Percentiles rank a stretch among this genome's conserved stretches.
Evolutionary conservation across 441 rosid species (phyloP).

Genomic region (Flueggea neowawraea): DNA sequence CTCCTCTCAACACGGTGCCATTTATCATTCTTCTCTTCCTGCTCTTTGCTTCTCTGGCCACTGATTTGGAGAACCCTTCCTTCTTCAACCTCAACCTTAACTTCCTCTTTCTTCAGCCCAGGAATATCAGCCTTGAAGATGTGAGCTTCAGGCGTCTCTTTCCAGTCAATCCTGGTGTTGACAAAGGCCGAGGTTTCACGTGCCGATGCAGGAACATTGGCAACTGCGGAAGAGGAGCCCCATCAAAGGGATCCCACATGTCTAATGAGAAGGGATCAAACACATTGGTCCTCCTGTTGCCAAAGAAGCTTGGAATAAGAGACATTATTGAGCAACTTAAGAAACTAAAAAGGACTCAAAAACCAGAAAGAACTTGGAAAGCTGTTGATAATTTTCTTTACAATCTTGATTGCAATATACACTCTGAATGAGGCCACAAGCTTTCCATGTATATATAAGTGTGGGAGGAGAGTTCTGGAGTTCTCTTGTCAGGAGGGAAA

Average conservation of each 20-base stretch:
- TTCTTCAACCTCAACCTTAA: conserved; percentile 34
- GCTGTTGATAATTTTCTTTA: no score
- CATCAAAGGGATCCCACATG: conserved; percentile 29
- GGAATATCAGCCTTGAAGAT: conserved; percentile 41
- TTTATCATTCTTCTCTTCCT: conserved; percentile 31
- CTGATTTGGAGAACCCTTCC: conserved; percentile 32
- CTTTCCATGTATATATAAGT: no score
- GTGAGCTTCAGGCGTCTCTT: conserved; percentile 36
- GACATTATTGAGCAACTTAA: neutral
- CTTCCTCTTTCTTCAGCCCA: conserved; percentile 37
- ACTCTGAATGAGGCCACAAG: no score
- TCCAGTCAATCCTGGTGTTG: conserved; percentile 29
- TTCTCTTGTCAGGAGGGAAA: no score
- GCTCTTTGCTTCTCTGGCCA: conserved; percentile 32
- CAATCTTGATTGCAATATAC: no score
- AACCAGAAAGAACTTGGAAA: no score
- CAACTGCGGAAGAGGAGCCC: conserved; percentile 9
- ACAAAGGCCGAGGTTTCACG: neutral
- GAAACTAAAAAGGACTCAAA: no score
- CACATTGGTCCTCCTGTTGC: conserved; percentile 12
- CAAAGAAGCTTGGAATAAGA: conserved; percentile 4
- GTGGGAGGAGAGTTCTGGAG: no score
- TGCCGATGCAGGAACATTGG: neutral
- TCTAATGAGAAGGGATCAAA: conserved; percentile 29
- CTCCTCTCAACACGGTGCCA: conserved; percentile 36